These are phyloP conservation scores for Phialocephala sp. DNA, from an alignment of 2,329 filamentous ascomycete species.

Conservation along the genomic window DNA sequence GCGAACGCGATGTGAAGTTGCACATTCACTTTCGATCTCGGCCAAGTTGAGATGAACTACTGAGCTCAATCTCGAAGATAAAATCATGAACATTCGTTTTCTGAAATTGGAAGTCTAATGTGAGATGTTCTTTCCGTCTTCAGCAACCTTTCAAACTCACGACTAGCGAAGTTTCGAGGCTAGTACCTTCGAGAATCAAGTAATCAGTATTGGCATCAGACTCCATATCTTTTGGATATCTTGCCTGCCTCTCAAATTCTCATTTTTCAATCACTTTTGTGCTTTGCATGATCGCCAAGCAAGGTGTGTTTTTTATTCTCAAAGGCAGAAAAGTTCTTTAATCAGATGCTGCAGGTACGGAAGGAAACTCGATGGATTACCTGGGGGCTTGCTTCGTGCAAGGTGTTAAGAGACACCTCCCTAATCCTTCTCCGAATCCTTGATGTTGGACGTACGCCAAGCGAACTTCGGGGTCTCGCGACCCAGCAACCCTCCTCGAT, in stretches of 20 bases:
- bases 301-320: neutral
- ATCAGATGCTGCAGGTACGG: neutral
- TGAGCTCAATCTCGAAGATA: neutral
- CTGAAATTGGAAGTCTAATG: neutral
- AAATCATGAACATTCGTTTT: neutral
- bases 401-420: conserved; percentile 1
- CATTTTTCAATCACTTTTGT: neutral
- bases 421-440: neutral
- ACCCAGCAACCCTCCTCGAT: neutral
- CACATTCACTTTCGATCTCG: neutral
- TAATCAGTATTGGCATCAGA: neutral
- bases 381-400: neutral
- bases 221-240: neutral
- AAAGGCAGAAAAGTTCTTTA: neutral
- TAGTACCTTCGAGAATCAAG: neutral
- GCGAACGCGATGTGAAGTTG: neutral
- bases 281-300: neutral
- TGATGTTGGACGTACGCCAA: neutral
- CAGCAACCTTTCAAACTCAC: neutral
- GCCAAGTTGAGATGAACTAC: neutral
- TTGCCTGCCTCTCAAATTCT: neutral
- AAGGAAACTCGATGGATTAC: neutral
- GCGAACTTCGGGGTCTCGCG: neutral
- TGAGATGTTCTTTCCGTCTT: neutral
- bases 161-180: conserved; percentile 6